Conservation (phyloP, 768 basidiomycete species). For the Amanita phalloides region DNA sequence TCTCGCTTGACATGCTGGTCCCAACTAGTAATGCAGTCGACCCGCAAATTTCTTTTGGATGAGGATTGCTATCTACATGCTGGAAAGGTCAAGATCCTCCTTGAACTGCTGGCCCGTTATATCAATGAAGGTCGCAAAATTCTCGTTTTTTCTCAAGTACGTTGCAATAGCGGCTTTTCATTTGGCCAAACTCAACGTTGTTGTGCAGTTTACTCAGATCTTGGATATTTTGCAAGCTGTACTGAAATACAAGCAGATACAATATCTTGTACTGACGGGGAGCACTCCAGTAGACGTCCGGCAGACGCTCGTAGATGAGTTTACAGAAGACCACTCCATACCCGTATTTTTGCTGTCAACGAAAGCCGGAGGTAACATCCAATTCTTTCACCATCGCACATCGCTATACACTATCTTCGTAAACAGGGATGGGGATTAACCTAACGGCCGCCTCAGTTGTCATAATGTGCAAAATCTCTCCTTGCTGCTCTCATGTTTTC, state of each 20-base stretch:
- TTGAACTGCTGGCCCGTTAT: constrained; percentile 63
- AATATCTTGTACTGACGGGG: constrained; percentile 81
- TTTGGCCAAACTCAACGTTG: not conserved
- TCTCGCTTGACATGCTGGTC: not conserved
- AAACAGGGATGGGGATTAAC: constrained; percentile 83
- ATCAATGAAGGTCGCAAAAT: constrained; percentile 63
- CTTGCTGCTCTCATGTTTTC: not conserved
- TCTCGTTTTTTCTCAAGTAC: constrained; percentile 89
- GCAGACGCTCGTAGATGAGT: constrained; percentile 91
- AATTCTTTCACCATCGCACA: not conserved
- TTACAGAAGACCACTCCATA: constrained; percentile 81
- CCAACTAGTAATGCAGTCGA: constrained; percentile 35
- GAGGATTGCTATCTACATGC: constrained; percentile 74
- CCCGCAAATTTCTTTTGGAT: constrained; percentile 63
- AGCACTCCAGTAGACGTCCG: constrained; percentile 90
- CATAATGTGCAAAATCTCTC: constrained; percentile 51
- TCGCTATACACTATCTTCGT: constrained; percentile 1
- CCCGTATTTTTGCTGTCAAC: constrained; percentile 86
- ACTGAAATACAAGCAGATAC: constrained; percentile 58
- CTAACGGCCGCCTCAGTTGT: constrained; percentile 93
- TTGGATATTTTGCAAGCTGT: constrained; percentile 87
- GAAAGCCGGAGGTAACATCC: constrained; percentile 60
- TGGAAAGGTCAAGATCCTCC: constrained; percentile 74
- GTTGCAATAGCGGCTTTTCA: constrained; percentile 9
- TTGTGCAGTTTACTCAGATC: constrained; percentile 81